These are phyloP conservation scores for Neonectria faginata DNA, from an alignment of 2,329 filamentous ascomycete species.

Conservation along the genomic window DNA sequence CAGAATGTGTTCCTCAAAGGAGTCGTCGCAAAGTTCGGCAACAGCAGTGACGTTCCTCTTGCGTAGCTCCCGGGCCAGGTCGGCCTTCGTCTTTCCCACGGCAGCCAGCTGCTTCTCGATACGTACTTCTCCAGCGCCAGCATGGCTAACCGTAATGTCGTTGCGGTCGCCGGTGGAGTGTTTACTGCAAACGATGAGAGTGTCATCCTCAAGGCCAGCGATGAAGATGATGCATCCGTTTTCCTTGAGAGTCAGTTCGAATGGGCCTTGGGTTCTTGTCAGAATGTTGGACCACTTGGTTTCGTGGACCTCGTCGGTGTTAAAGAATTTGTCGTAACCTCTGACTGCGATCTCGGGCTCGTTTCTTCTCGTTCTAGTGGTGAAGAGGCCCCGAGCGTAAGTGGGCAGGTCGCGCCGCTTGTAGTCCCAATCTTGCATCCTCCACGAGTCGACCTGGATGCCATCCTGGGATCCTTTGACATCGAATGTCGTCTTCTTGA, in stretches of 20 bases:
- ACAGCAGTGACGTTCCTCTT: constrained; percentile 92
- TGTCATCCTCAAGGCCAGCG: constrained; percentile 88
- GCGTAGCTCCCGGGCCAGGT: constrained; percentile 81
- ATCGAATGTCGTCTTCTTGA: constrained; percentile 83
- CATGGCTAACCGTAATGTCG: constrained; percentile 82
- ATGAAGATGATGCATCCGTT: constrained; percentile 99
- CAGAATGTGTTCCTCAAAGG: constrained; percentile 96
- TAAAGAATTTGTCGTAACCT: constrained; percentile 99
- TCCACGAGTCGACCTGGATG: constrained; percentile 88
- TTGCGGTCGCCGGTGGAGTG: constrained; percentile 89
- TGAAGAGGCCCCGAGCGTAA: constrained; percentile 94
- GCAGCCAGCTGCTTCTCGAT: constrained; percentile 82
- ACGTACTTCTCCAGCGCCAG: constrained; percentile 83
- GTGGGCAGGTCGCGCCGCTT: constrained; percentile 88
- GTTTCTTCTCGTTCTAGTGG: constrained; percentile 74
- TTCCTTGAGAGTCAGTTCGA: constrained; percentile 96
- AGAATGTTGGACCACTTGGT: constrained; percentile 88
- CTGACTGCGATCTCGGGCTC: constrained; percentile 83
- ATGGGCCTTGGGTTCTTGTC: constrained; percentile 82
- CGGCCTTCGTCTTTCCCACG: constrained; percentile 81
- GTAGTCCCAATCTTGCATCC: constrained; percentile 95
- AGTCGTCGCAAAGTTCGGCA: constrained; percentile 94
- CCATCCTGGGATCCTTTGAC: constrained; percentile 72
- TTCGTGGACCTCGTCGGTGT: constrained; percentile 81
- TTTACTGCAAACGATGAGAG: constrained; percentile 97